phyloP scores from a whole-genome alignment of 73 alveolate genomes.

The Paramecium sonneborni region DNA sequence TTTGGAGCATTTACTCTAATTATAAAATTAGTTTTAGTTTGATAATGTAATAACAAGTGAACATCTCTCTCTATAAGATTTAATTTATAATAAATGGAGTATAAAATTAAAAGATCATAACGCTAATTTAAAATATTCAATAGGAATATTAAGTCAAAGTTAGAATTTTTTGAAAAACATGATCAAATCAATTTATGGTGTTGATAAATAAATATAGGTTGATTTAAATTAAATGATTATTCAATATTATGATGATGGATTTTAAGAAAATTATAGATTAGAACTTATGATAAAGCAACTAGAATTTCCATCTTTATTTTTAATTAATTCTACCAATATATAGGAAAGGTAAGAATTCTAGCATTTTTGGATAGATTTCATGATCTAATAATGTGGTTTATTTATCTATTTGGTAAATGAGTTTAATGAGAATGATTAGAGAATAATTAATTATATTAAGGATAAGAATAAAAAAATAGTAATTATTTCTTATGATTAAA shows the following conservation, averaged over 20 bases:
- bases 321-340: background rate
- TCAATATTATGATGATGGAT: background rate
- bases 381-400: background rate
- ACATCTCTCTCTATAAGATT: background rate
- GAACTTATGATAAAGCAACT: background rate
- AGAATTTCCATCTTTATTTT: background rate
- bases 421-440: background rate
- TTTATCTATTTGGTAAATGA: background rate
- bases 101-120: slow-evolving; percentile 1
- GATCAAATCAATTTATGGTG: background rate
- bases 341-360: background rate
- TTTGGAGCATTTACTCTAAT: background rate
- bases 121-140: background rate
- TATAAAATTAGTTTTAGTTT: background rate
- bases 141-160: background rate
- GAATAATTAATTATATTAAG: background rate
- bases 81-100: background rate
- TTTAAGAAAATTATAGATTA: background rate
- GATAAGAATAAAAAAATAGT: background rate
- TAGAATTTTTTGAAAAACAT: background rate
- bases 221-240: background rate
- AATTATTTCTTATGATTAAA: background rate
- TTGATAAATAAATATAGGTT: background rate
- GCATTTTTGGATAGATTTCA: background rate
- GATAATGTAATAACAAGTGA: background rate